These are phyloP conservation scores for Beauveria medogensis DNA, from an alignment of 2,329 filamentous ascomycete species.

Conservation along the genomic window DNA sequence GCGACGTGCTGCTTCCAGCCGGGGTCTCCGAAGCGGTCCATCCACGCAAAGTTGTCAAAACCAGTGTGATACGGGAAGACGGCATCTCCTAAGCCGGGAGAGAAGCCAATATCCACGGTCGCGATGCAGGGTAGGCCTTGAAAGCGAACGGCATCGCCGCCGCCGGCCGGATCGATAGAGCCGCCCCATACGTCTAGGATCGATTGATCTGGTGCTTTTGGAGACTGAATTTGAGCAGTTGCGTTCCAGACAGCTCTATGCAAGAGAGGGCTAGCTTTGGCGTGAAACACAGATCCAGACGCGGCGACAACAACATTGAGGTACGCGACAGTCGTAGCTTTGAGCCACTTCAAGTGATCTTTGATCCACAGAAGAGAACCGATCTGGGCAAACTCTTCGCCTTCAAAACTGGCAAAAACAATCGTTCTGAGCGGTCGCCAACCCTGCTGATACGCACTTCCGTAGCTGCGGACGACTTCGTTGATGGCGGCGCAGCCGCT, in stretches of 20 bases:
- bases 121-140: conserved; percentile 60
- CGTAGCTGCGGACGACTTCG: conserved; percentile 66
- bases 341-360: conserved; percentile 71
- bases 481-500: conserved; percentile 70
- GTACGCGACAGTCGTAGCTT: conserved; percentile 62
- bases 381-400: conserved; percentile 70
- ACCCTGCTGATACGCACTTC: conserved; percentile 58
- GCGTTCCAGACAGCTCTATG: conserved; percentile 57
- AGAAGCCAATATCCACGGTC: conserved; percentile 43
- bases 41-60: conserved; percentile 80
- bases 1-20: conserved; percentile 53
- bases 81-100: conserved; percentile 34
- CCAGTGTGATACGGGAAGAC: conserved; percentile 76
- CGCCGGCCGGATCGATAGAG: conserved; percentile 47
- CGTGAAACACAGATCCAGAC: conserved; percentile 47
- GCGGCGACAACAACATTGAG: conserved; percentile 70
- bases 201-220: conserved; percentile 37
- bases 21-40: conserved; percentile 68
- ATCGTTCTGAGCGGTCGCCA: conserved; percentile 71
- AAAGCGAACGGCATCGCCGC: conserved; percentile 30
- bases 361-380: conserved; percentile 85
- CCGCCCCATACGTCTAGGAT: conserved; percentile 35
- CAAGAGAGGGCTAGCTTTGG: conserved; percentile 57
- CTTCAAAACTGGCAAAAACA: conserved; percentile 65
- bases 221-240: conserved; percentile 49